Conservation (phyloP, 2,329 filamentous ascomycete species). For the Bipolaris zeicola region DNA sequence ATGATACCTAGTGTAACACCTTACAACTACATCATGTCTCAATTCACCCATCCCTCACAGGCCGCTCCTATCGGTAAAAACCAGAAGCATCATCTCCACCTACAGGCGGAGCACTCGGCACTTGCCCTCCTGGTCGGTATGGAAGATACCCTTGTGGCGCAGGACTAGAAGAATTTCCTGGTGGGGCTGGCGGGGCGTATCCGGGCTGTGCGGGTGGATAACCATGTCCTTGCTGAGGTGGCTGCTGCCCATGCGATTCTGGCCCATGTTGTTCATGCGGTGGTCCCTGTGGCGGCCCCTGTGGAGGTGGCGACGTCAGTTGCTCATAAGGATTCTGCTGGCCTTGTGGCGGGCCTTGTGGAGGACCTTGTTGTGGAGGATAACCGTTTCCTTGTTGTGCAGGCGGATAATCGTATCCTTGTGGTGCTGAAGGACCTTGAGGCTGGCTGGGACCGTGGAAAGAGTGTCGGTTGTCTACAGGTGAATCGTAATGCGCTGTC, state of each 20-base stretch:
- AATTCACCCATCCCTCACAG: background rate
- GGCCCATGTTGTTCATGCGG: constrained; percentile 34
- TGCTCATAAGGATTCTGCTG: constrained; percentile 38
- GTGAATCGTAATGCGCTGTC: constrained; percentile 54
- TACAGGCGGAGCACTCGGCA: constrained; percentile 36
- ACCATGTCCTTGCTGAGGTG: constrained; percentile 33
- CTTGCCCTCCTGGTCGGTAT: constrained; percentile 43
- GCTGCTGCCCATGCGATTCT: constrained; percentile 38
- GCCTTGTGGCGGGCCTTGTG: constrained; percentile 22
- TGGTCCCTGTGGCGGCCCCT: constrained; percentile 25
- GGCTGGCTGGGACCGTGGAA: constrained; percentile 37
- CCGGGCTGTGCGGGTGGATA: constrained; percentile 42
- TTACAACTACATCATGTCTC: constrained; percentile 1
- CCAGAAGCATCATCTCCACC: constrained; percentile 39
- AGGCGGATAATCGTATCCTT: constrained; percentile 37
- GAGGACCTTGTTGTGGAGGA: constrained; percentile 31
- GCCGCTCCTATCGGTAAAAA: constrained; percentile 32
- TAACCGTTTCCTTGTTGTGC: constrained; percentile 28
- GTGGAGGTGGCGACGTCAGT: constrained; percentile 34
- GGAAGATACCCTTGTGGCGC: constrained; percentile 39
- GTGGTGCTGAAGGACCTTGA: constrained; percentile 35
- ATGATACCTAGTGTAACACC: background rate
- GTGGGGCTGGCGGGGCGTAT: constrained; percentile 42
- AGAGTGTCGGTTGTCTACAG: constrained; percentile 52
- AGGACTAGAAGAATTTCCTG: constrained; percentile 31